A percentile compares a stretch with the other conserved stretches of the same genome.
These are phyloP conservation scores for Moesziomyces globuligerus DNA, from an alignment of 1,284 basidiomycete genomes.

Conservation along the genomic window DNA sequence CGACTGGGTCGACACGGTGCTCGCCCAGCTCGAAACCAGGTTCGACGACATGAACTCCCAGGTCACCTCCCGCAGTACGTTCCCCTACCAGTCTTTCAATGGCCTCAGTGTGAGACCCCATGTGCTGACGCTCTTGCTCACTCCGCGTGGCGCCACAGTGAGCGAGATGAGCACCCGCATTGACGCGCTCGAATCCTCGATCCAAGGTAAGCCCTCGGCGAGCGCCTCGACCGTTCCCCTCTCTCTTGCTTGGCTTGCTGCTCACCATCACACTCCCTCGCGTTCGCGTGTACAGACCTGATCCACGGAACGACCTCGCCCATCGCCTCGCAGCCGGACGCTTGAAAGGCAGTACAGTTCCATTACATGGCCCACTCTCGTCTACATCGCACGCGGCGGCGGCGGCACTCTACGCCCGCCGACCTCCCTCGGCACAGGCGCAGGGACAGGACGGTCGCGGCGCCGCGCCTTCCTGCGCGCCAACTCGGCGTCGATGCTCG, in stretches of 20 bases:
- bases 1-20: constrained; percentile 64
- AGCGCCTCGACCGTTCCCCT: neutral
- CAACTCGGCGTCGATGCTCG: constrained; percentile 35
- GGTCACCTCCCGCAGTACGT: constrained; percentile 60
- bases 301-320: constrained; percentile 40
- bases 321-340: constrained; percentile 4
- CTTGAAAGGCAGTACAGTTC: neutral
- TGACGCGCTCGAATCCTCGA: constrained; percentile 61
- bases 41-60: constrained; percentile 60
- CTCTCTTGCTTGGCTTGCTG: neutral
- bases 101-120: too few species aligned
- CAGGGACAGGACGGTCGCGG: neutral
- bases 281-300: constrained; percentile 15
- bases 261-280: too few species aligned
- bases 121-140: neutral
- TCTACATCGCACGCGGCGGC: constrained; percentile 5
- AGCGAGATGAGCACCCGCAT: constrained; percentile 64
- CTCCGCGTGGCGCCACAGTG: constrained; percentile 50
- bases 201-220: constrained; percentile 62
- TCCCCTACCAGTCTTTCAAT: neutral
- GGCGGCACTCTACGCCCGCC: constrained; percentile 12
- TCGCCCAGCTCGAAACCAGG: constrained; percentile 57
- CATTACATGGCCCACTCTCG: neutral
- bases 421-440: neutral
- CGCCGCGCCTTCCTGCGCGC: constrained; percentile 8